A percentile compares a stretch with the other conserved stretches of the same genome.
Evolutionary conservation across 768 basidiomycete species (phyloP).

Genomic region (Tulasnella calospora): DNA sequence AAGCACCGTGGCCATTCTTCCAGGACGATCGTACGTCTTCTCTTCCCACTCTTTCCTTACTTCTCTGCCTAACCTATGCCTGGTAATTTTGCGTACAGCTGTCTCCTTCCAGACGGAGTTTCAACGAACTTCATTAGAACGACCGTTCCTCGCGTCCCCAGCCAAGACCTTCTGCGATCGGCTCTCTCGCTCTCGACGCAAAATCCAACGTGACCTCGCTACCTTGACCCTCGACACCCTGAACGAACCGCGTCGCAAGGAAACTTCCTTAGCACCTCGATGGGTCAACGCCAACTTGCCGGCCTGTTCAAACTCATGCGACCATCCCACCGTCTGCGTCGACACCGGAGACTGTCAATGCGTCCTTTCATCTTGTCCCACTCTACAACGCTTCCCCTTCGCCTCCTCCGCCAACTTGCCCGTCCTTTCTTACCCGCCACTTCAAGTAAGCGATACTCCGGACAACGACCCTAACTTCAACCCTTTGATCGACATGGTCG

Average conservation of each 20-base stretch:
- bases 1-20: constrained; percentile 36
- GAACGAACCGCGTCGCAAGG: constrained; percentile 7
- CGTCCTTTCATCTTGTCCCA: constrained; percentile 34
- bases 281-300: constrained; percentile 35
- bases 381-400: constrained; percentile 32
- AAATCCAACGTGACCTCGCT: constrained; percentile 23
- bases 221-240: constrained; percentile 18
- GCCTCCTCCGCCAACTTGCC: constrained; percentile 28
- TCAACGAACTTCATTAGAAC: constrained; percentile 34
- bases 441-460: neutral
- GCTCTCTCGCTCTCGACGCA: constrained; percentile 2
- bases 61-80: neutral
- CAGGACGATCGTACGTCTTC: constrained; percentile 33
- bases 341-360: constrained; percentile 37
- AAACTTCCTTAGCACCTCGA: constrained; percentile 19
- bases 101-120: constrained; percentile 35
- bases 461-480: neutral
- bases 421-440: constrained; percentile 20
- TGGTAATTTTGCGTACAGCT: constrained; percentile 7
- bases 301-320: constrained; percentile 37
- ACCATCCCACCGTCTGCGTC: constrained; percentile 36
- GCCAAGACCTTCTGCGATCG: constrained; percentile 24
- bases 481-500: constrained; percentile 29
- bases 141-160: constrained; percentile 24
- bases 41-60: neutral